Evolutionary conservation across 2,329 filamentous ascomycete genomes (phyloP), one percentile per base, ranked within the genome.

Genomic region (Polytolypa hystricis): DNA sequence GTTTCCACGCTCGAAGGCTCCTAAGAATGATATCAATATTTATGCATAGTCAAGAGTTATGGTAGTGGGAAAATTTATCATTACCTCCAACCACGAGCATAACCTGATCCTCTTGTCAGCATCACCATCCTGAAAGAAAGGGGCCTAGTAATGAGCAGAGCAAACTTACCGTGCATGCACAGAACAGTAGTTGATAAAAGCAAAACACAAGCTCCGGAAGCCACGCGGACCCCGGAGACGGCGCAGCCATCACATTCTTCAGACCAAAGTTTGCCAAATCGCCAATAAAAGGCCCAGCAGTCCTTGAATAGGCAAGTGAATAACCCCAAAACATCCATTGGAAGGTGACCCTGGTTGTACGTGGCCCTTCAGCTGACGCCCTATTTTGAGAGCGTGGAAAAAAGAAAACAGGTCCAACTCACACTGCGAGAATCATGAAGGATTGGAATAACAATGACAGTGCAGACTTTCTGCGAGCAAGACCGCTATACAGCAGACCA

Each of bases 151-250:
- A n/a, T n/a, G n/a, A n/a, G n/a, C n/a, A 43, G 63, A 67, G 37
- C 69, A 30, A 4, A 33, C 52, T 44, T 39, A 58, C 60, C 15
- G 60, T 62, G 48, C 58, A 62, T 11, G 52, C 51, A 38, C 70
- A 77, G 60, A 81, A 81, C 14, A 80, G 63, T 43, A 79, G 61
- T 52, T 80, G 74, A 50, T 79, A 81, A 25, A 79, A 60, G 48
- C 73, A 77, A 56, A 79, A 80, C 8, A 79, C 69, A 42, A 81
- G 76, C 44, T 81, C 76, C 0, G 77, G 76, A 25, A 79, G 62
- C 7, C 69, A 56, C 2, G 63, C 55, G 12, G 66, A 73, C 6
- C 74, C 73, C 4, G 71, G 69, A 2, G 71, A 75, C 0, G 77
- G 77, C 4, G 74, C 74, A 9, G 70, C 70, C 47, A 71, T 61